Evolutionary conservation across 345 rosid species (phyloP).

Genomic region (Hibiscus mutabilis): DNA sequence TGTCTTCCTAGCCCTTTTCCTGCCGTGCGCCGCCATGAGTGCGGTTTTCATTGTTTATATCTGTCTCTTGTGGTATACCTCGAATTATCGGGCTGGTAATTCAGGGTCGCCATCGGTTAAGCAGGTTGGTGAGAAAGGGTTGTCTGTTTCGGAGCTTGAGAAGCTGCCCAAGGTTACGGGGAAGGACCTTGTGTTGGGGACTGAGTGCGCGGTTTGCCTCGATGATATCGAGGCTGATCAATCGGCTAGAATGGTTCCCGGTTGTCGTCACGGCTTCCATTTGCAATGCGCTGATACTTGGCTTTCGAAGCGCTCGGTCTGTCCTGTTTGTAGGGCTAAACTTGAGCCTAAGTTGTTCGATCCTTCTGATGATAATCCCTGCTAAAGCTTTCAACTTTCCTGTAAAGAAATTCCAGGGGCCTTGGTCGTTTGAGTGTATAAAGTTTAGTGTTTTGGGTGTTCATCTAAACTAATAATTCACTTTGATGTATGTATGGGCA

Average conservation of each 20-base stretch:
- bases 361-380: conserved; percentile 6
- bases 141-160: conserved; percentile 54
- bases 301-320: conserved; percentile 55
- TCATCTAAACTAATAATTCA: background rate
- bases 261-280: conserved; percentile 85
- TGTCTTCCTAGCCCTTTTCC: conserved; percentile 53
- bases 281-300: conserved; percentile 72
- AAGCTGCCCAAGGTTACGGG: conserved; percentile 57
- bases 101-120: conserved; percentile 22
- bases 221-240: conserved; percentile 61
- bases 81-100: conserved; percentile 13
- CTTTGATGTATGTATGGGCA: background rate
- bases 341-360: conserved; percentile 30
- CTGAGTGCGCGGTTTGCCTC: conserved; percentile 83
- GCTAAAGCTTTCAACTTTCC: background rate
- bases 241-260: conserved; percentile 60
- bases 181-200: conserved; percentile 52
- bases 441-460: background rate
- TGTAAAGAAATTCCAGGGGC: background rate
- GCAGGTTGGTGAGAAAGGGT: conserved; percentile 30
- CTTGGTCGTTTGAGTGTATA: background rate
- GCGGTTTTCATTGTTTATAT: conserved; percentile 48
- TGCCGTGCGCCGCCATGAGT: conserved; percentile 67
- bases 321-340: conserved; percentile 65
- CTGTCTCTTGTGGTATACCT: conserved; percentile 45